Base-by-base conservation (phyloP, 257 asterid genomes). In the Nicotiana undulata region DNA sequence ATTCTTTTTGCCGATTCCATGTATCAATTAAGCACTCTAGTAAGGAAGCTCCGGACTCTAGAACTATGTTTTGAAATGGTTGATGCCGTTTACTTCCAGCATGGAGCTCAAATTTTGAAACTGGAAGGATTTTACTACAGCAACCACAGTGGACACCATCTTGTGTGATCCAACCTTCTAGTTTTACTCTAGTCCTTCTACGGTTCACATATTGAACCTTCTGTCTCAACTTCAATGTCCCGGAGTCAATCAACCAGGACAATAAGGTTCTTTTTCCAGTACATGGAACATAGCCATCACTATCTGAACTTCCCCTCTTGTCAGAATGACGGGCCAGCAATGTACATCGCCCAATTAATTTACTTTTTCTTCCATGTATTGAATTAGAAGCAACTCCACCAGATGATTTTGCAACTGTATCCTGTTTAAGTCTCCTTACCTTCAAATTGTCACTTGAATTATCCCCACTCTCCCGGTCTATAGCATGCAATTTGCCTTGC, bases 81-180 rank as follows among this genome's bases (percentile, higher is more conserved):
- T 31, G 81, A 31, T 40, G 53, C 68, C 13, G 75, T 65, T 76
- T 82, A 68, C 44, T 61, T 75, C 84, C 84, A 16, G 84, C 84
- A 76, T 82, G 84, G 60, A 46, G 74, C 55, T 82, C 80, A 77
- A 82, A 76, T 64, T 60, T 61, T 4, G 84, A 82, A 77, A 82
- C 53, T 15, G 84, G 26, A 34, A 82, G 81, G 63, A 82, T 77
- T 76, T 82, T 77, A 29, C 80, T 65, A 82, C 84, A 82, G 68
- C 84, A 82, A 77, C 75, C 80, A 56, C 84, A 82, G 63, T 75
- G 55, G 64, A 82, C 55, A 15, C 84, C 84, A 28, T 82, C 81
- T 61, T 18, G 79, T 17, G 84, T 82, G 81, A 82, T 32, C 80
- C 75, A 82, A 31, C 84, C 84, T 53, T 82, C 84, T 63, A 60